These are phyloP conservation scores for Suillus subluteus DNA, from an alignment of 768 basidiomycete species.

Conservation along the genomic window DNA sequence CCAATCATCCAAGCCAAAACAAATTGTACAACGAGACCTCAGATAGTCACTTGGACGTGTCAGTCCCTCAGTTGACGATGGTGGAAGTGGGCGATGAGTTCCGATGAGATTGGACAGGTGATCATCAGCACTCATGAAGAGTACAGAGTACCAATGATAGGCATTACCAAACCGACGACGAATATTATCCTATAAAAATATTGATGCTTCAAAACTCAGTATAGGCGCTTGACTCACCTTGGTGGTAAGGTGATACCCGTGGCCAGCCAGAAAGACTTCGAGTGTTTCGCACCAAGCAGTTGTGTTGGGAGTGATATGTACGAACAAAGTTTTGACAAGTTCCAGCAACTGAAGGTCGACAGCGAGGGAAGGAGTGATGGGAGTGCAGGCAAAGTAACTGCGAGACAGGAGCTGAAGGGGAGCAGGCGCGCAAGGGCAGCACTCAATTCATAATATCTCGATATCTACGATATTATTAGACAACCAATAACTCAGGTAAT, in stretches of 20 bases:
- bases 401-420: slow-evolving; percentile 27
- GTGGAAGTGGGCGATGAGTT: background rate
- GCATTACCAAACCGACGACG: slow-evolving; percentile 27
- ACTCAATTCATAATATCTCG: background rate
- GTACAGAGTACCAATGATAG: slow-evolving; percentile 29
- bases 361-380: slow-evolving; percentile 32
- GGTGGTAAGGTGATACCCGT: slow-evolving; percentile 18
- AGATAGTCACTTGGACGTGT: slow-evolving; percentile 17
- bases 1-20: slow-evolving; percentile 24
- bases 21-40: slow-evolving; percentile 26
- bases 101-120: slow-evolving; percentile 28
- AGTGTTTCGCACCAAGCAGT: slow-evolving; percentile 33
- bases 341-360: slow-evolving; percentile 35
- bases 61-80: background rate
- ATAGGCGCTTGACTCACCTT: background rate
- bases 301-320: slow-evolving; percentile 30
- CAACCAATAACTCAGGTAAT: background rate
- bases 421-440: slow-evolving; percentile 14
- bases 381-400: slow-evolving; percentile 34
- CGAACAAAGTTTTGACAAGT: slow-evolving; percentile 31
- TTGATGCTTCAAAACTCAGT: slow-evolving; percentile 1
- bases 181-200: slow-evolving; percentile 25
- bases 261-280: slow-evolving; percentile 24
- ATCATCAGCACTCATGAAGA: slow-evolving; percentile 20
- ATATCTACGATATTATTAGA: slow-evolving; percentile 4